Evolutionary conservation across 768 basidiomycete species (phyloP).

Genomic region (Russula emetica): DNA sequence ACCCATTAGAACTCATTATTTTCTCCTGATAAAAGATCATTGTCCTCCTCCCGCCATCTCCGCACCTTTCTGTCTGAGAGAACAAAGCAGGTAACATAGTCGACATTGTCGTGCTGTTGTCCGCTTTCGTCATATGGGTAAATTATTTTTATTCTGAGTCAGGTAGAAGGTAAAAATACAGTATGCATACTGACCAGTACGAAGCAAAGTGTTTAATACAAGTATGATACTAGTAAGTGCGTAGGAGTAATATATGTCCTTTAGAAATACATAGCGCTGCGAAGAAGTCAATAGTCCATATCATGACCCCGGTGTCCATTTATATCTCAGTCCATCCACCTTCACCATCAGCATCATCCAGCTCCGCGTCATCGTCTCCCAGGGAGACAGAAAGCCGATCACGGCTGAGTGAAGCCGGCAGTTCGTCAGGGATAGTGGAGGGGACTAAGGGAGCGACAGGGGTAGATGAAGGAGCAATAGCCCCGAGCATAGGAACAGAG

Average conservation of each 20-base stretch:
- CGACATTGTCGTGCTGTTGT: too few species aligned
- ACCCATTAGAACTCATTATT: too few species aligned
- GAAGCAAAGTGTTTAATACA: background rate
- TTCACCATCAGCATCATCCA: background rate
- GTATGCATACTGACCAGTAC: background rate
- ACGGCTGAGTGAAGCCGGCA: background rate
- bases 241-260: background rate
- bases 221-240: background rate
- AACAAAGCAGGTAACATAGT: too few species aligned
- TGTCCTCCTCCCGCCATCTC: too few species aligned
- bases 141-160: background rate
- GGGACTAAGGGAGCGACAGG: background rate
- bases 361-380: background rate
- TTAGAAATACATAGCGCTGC: background rate
- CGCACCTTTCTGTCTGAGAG: too few species aligned
- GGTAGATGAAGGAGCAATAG: slow-evolving; percentile 8
- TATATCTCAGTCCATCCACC: slow-evolving; percentile 16
- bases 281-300: background rate
- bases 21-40: too few species aligned
- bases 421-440: background rate
- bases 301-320: background rate
- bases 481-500: background rate
- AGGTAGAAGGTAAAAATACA: background rate
- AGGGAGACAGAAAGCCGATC: background rate
- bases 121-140: too few species aligned